Percentiles rank a stretch among this genome's conserved stretches.
phyloP scores from a whole-genome alignment of 116 monocot species.

The Phalaenopsis hybrid region DNA sequence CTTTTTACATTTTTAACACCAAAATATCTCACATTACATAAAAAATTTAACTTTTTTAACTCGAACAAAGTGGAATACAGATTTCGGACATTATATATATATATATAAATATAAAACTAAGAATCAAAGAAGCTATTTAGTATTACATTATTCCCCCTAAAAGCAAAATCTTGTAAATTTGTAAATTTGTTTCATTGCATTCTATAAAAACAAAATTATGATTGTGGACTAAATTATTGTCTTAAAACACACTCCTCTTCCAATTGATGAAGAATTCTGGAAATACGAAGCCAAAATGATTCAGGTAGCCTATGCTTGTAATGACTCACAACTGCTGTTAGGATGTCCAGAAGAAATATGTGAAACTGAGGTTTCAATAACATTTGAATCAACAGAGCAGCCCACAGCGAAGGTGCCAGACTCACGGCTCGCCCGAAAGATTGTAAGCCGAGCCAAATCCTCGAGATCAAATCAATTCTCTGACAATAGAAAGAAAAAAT shows the following conservation, averaged over 20 bases:
- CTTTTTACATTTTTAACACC: too few species aligned
- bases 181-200: too few species aligned
- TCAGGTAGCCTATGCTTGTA: constrained; percentile 34
- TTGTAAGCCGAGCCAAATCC: constrained; percentile 40
- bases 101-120: too few species aligned
- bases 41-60: too few species aligned
- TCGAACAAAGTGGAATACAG: too few species aligned
- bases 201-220: too few species aligned
- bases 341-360: constrained; percentile 41
- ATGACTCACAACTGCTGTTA: constrained; percentile 37
- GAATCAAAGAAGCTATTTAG: too few species aligned
- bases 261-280: constrained; percentile 50
- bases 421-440: constrained; percentile 47
- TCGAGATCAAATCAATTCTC: constrained; percentile 35
- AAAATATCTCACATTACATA: too few species aligned
- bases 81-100: too few species aligned
- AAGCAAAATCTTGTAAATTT: too few species aligned
- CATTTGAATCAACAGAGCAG: constrained; percentile 57
- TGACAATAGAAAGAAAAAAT: constrained; percentile 15
- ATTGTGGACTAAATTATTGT: too few species aligned
- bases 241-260: constrained; percentile 16
- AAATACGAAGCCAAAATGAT: constrained; percentile 70
- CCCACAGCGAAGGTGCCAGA: constrained; percentile 69
- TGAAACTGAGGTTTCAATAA: constrained; percentile 53
- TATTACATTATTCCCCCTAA: too few species aligned